Conservation (phyloP, 495 filamentous ascomycete species). For the Xylaria grammica region DNA sequence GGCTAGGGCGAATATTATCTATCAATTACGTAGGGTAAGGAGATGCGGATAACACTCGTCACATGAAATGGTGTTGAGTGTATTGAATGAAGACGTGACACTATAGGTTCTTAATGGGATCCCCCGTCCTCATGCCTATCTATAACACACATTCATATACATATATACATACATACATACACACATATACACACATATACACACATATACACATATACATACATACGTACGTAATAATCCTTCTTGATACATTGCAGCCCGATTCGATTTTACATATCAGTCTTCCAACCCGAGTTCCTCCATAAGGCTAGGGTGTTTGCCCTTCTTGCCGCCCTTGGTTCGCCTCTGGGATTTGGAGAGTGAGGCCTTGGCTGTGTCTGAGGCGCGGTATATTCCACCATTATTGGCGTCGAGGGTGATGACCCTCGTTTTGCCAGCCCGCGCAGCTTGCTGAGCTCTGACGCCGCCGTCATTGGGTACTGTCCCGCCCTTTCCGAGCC, state of each 20-base stretch:
- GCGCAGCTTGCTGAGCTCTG: conserved; percentile 38
- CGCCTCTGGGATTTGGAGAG: conserved; percentile 52
- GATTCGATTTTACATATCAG: neutral
- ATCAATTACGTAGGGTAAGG: too few species aligned
- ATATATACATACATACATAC: too few species aligned
- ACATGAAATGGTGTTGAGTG: too few species aligned
- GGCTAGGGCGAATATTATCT: too few species aligned
- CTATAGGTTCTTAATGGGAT: too few species aligned
- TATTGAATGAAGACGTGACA: too few species aligned
- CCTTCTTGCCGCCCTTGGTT: conserved; percentile 55
- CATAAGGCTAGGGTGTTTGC: conserved; percentile 8
- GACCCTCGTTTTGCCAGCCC: conserved; percentile 35
- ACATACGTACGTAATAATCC: neutral
- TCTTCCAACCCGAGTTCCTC: conserved; percentile 11
- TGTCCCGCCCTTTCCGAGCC: conserved; percentile 57
- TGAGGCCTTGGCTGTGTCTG: conserved; percentile 34
- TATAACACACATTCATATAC: too few species aligned
- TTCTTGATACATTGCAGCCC: neutral
- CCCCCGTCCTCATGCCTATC: too few species aligned
- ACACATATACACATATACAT: neutral
- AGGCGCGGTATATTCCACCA: conserved; percentile 39
- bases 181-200: too few species aligned
- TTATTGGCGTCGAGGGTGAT: conserved; percentile 43
- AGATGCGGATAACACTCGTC: too few species aligned
- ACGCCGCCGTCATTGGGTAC: conserved; percentile 48